Base-by-base conservation (phyloP, 1,139 yeast species). In the Candida tropicalis region DNA sequence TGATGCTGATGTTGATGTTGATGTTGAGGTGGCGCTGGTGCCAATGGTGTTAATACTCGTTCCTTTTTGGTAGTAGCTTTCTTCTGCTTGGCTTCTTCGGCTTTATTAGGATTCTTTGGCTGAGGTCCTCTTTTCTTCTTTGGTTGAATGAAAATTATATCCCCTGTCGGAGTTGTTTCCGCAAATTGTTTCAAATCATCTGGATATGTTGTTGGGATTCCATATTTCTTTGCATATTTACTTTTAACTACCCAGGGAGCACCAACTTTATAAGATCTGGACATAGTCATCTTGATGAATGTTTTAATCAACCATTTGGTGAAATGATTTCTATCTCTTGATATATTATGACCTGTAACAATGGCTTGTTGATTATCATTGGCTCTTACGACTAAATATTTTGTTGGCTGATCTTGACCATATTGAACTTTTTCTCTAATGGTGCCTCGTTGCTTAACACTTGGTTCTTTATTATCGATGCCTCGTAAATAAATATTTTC, bases 241-340 rank as follows among this genome's bases (percentile, higher is more conserved):
- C 80, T 82, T 59, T 86, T 87, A n/a, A 93, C 95, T 15, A 93
- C 83, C 98, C 98, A 93, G 1, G 99, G 98, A 2, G 98, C 95
- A 2, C 98, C 97, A 35, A 85, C 76, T 72, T 87, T 87, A 46
- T 84, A 78, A 4, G 93, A 88, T 53, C 97, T 78, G 3, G 88
- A 76, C 54, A 93, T 81, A 5, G 96, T 82, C 54, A 90, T 77
- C 58, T 91, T 91, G 56, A 93, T 80, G 55, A 93, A 93, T 0
- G 97, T 87, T 62, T 91, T 86, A 33, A 93, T 85, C 46, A 87
- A 76, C 79, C 93, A 85, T 62, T 93, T 93, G 7, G 97, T 91
- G 66, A 90, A 91, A 45, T 85, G 79, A 49, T 87, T 85, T 48
- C 98, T 74, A 57, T 93, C 97, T 52, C 99, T 75, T 25, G 85